Evolutionary conservation across 345 rosid species (phyloP), one percentile per base, ranked within the genome.

Genomic region (Acer campestre): DNA sequence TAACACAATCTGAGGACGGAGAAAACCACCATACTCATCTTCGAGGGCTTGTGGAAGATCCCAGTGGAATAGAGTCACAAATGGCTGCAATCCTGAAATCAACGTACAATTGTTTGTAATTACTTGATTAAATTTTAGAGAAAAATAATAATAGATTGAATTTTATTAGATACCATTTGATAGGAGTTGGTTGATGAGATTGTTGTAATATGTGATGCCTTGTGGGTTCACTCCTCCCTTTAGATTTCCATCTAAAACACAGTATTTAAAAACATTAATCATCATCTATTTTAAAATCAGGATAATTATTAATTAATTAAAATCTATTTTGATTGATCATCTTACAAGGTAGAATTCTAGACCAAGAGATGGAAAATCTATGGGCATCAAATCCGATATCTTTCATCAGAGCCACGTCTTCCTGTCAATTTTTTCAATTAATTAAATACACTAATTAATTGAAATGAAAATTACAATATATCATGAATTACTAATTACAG

Each of bases 321-420:
- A 66, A 18, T 35, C 18, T 61, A 13, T 56, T 56, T 56, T 0
- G 1, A 7, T 31, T 5, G 6, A 20, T 31, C 8, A 55, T 67
- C 84, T 75, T 84, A 86, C 87, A 61, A 10, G 89, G 89, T 65
- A 86, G 70, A 31, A 86, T 66, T 73, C 89, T 76, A 13, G 89
- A 70, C 89, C 89, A 86, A 13, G 87, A 51, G 58, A 86, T 67
- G 51, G 89, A 86, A 23, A 86, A 77, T 78, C 89, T 82, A 42
- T 80, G 84, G 29, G 62, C 83, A 76, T 84, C 86, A 23, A 82
- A 75, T 44, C 84, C 84, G 5, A 82, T 70, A 10, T 80, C 74
- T 70, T 86, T 86, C 78, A 86, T 70, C 68, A 76, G n/a, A 20
- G 70, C 51, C 46, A 84, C 77, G 82, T 86, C 89, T 61, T 82